phyloP scores from a whole-genome alignment of 2,329 filamentous ascomycete species.

The Claviceps africana region DNA sequence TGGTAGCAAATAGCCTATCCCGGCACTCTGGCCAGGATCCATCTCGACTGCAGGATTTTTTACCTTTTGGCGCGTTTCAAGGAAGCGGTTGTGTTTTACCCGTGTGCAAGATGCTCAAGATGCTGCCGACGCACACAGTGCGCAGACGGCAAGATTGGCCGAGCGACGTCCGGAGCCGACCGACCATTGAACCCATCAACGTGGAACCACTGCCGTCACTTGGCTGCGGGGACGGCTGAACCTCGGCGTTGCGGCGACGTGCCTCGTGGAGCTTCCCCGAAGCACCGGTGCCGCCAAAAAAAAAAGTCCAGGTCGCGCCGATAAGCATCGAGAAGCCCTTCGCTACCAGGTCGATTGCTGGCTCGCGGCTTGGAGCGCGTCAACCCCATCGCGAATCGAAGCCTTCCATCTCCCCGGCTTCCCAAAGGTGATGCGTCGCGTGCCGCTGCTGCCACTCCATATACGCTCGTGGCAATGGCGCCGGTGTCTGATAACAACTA shows the following conservation, averaged over 20 bases:
- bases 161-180: no score
- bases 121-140: neutral
- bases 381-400: slow-evolving; percentile 12
- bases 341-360: slow-evolving; percentile 1
- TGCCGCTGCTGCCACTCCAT: slow-evolving; percentile 25
- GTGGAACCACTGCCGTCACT: no score
- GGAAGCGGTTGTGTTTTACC: neutral
- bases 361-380: slow-evolving; percentile 19
- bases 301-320: neutral
- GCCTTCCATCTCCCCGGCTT: slow-evolving; percentile 9
- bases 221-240: no score
- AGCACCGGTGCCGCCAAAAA: no score
- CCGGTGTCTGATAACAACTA: slow-evolving; percentile 56
- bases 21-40: neutral
- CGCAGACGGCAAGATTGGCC: neutral
- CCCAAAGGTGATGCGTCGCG: slow-evolving; percentile 24
- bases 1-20: neutral
- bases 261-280: slow-evolving; percentile 9
- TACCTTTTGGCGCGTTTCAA: neutral
- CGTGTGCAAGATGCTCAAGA: neutral
- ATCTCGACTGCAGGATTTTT: neutral
- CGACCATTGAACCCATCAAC: no score
- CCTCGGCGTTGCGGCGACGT: slow-evolving; percentile 12
- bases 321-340: neutral
- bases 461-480: slow-evolving; percentile 52